phyloP scores from a whole-genome alignment of 202 grass and related monocot genomes.

The Schoenoplectus triqueter region DNA sequence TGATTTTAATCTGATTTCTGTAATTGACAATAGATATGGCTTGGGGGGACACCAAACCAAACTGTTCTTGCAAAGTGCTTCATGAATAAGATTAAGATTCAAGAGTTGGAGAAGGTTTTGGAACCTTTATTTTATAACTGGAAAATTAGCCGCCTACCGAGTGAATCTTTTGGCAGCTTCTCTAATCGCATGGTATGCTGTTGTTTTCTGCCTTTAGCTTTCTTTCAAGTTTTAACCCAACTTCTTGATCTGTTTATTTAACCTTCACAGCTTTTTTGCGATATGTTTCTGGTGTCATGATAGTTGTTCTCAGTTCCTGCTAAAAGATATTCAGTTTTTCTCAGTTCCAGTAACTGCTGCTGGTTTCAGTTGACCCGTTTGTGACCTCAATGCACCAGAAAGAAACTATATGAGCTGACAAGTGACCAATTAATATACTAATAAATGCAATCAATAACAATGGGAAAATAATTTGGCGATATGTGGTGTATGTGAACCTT shows the following conservation, averaged over 20 bases:
- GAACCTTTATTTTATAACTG: constrained; percentile 89
- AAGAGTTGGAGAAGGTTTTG: constrained; percentile 93
- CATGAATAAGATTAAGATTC: constrained; percentile 89
- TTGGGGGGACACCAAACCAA: constrained; percentile 93
- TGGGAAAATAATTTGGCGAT: neutral
- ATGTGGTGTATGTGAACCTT: neutral
- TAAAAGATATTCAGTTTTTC: neutral
- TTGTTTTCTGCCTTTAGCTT: constrained; percentile 22
- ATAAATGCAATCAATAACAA: neutral
- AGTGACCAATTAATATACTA: neutral
- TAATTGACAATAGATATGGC: constrained; percentile 74
- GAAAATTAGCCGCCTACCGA: constrained; percentile 58
- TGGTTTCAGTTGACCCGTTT: neutral
- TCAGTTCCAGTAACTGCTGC: neutral
- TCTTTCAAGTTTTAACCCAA: constrained; percentile 10
- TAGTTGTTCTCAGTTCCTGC: neutral
- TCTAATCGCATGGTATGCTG: constrained; percentile 61
- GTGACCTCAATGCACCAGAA: neutral
- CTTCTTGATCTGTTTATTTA: neutral
- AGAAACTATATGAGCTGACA: neutral
- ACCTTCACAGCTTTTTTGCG: constrained; percentile 8
- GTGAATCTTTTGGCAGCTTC: constrained; percentile 96
- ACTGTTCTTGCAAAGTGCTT: constrained; percentile 76
- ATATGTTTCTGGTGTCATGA: neutral
- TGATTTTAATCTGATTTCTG: constrained; percentile 30